A percentile compares a stretch with the other conserved stretches of the same genome.
Evolutionary conservation across 2,329 filamentous ascomycete genomes (phyloP).

Genomic region (Graphium sp.): DNA sequence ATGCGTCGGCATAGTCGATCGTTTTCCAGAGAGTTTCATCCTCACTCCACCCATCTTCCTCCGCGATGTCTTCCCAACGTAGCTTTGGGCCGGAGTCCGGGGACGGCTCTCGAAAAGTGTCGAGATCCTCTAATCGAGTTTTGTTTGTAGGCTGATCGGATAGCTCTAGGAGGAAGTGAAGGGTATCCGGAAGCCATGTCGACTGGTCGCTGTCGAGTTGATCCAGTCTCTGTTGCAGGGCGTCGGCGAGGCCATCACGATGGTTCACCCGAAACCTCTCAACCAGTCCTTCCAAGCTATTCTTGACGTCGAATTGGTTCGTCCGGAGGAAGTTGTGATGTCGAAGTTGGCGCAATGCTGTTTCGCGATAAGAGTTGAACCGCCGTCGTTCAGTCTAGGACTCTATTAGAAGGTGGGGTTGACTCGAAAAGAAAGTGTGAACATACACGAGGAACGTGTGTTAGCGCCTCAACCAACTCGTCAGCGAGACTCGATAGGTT

Average conservation of each 20-base stretch:
- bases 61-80: conserved; percentile 66
- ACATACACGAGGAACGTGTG: conserved; percentile 10
- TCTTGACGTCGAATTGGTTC: conserved; percentile 58
- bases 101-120: conserved; percentile 28
- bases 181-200: conserved; percentile 62
- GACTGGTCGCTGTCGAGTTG: conserved; percentile 34
- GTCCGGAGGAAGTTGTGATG: conserved; percentile 44
- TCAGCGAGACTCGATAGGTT: conserved; percentile 48
- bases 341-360: conserved; percentile 31
- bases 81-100: conserved; percentile 29
- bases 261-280: conserved; percentile 75
- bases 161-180: conserved; percentile 64
- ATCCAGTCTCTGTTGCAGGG: conserved; percentile 40
- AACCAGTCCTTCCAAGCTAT: conserved; percentile 52
- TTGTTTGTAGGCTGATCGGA: conserved; percentile 66
- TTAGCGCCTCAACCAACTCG: conserved; percentile 51
- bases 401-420: conserved; percentile 2
- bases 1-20: conserved; percentile 51
- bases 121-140: conserved; percentile 46
- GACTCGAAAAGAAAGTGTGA: background rate
- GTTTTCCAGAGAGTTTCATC: conserved; percentile 55
- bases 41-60: conserved; percentile 55
- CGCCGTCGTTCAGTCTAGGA: conserved; percentile 7
- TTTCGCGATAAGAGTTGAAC: conserved; percentile 29
- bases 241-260: conserved; percentile 63